Percentiles rank a stretch among this genome's conserved stretches.
Evolutionary conservation across 2,329 filamentous ascomycete genomes (phyloP).

Genomic region (Apiospora kogelbergensis): DNA sequence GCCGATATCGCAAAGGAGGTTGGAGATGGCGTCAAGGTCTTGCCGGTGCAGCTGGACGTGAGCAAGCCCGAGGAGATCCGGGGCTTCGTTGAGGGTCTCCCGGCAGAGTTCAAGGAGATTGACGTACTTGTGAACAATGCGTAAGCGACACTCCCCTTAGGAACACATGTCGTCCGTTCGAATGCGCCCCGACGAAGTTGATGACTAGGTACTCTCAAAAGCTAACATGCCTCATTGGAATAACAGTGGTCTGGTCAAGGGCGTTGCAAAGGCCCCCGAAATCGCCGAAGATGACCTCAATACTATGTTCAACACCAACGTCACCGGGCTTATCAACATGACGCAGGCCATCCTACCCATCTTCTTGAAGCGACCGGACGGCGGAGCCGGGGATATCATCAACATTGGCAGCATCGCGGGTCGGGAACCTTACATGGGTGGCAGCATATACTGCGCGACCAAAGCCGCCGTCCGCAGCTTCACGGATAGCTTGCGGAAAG

Average conservation of each 20-base stretch:
- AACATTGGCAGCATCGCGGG: conserved; percentile 69
- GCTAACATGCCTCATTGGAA: neutral
- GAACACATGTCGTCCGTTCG: too few relatives aligned
- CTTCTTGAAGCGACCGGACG: conserved; percentile 73
- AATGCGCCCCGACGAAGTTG: too few relatives aligned
- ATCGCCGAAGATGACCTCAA: conserved; percentile 82
- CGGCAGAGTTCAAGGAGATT: conserved; percentile 80
- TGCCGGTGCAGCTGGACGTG: conserved; percentile 84
- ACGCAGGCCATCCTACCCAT: conserved; percentile 86
- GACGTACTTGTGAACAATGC: conserved; percentile 95
- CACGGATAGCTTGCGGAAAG: conserved; percentile 69
- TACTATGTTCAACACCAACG: conserved; percentile 89
- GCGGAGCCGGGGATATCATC: conserved; percentile 88
- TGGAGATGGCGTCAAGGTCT: conserved; percentile 76
- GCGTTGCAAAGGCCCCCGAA: conserved; percentile 79
- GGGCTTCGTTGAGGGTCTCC: conserved; percentile 70
- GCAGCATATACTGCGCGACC: conserved; percentile 76
- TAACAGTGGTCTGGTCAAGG: conserved; percentile 79
- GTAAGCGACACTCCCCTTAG: conserved; percentile 48
- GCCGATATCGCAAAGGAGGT: conserved; percentile 75
- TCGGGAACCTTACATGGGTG: conserved; percentile 70
- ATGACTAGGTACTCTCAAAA: neutral
- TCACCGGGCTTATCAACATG: conserved; percentile 93
- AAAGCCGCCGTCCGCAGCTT: conserved; percentile 75
- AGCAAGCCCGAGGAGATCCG: conserved; percentile 75